Percentiles rank a stretch among this genome's conserved stretches.
phyloP scores from a whole-genome alignment of 1,284 basidiomycete genomes.

The Thelephora terrestris region DNA sequence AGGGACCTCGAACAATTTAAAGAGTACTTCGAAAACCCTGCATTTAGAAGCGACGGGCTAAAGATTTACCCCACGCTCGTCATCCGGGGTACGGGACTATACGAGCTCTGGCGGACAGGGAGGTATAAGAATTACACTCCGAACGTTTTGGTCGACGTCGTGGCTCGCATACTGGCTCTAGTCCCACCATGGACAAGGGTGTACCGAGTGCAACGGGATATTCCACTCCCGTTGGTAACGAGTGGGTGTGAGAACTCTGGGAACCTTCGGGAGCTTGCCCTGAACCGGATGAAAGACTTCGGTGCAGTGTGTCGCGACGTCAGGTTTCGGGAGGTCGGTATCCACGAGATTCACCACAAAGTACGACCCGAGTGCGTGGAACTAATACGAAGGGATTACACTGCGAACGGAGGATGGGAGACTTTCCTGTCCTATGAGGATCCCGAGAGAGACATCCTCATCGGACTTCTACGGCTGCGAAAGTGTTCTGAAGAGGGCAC shows the following conservation, averaged over 20 bases:
- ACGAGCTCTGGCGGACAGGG: constrained; percentile 94
- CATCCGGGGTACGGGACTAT: constrained; percentile 94
- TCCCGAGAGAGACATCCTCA: constrained; percentile 91
- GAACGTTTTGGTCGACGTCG: constrained; percentile 94
- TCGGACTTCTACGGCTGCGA: constrained; percentile 85
- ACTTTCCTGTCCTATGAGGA: constrained; percentile 99
- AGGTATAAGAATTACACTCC: constrained; percentile 99
- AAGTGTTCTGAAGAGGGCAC: constrained; percentile 97
- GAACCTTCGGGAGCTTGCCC: constrained; percentile 90
- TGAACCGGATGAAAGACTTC: constrained; percentile 98
- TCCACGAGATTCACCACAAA: constrained; percentile 98
- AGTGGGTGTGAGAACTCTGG: constrained; percentile 98
- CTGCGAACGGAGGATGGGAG: constrained; percentile 98
- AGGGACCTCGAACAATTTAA: constrained; percentile 99
- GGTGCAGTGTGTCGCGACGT: constrained; percentile 97
- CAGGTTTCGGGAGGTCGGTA: constrained; percentile 95
- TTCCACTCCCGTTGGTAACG: constrained; percentile 89
- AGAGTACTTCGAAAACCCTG: constrained; percentile 97
- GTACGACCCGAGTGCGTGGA: constrained; percentile 95
- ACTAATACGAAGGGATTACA: constrained; percentile 93
- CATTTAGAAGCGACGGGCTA: constrained; percentile 93
- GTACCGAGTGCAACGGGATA: constrained; percentile 95
- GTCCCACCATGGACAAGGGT: constrained; percentile 99
- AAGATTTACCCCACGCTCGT: constrained; percentile 99
- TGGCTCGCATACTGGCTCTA: constrained; percentile 91